Base-by-base conservation (phyloP, 176 grass and related monocot genomes). In the Juncus inflexus region DNA sequence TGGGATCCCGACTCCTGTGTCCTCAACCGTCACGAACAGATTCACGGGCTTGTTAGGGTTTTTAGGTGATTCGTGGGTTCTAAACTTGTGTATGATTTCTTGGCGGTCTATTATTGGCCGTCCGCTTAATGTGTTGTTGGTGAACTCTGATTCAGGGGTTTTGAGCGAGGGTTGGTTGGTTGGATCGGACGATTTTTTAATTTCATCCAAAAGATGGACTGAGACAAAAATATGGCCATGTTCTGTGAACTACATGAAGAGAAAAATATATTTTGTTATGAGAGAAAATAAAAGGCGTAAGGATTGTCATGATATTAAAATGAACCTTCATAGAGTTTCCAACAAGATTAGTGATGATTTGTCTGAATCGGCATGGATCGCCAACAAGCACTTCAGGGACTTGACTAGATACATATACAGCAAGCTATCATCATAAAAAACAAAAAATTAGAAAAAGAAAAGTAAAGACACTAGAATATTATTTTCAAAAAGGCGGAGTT, bases 321-420 rank as follows among this genome's bases (percentile, higher is more conserved):
- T 70, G 72, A 69, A 91, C 88, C 88, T 91, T 91, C 77, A 84
- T 76, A 6, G 88, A 91, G 65, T 91, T 91, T 64, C 88, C 88
- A 61, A 87, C 84, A 70, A 91, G 83, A 77, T 91, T 91, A 64
- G 77, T 87, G 63, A 87, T 81, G 14, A 91, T 87, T 69, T 91
- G 89, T 56, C 89, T 73, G 65, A 91, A 84, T 43, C 81, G 52
- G 66, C 77, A 78, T 5, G 84, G 84, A 61, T 91, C 89, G 16
- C 89, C 89, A 62, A 87, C 69, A 13, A 87, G 71, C 62, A 84
- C 63, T 58, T 81, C 81, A 52, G 89, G 89, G 68, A 91, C 78
- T 79, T 71, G 70, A 58, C 80, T 65, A 74, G 89, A 91, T 63
- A 91, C 89, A 76, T 84, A 75, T 12, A 87, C 81, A 0, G 75